Evolutionary conservation across 805 yeast species (phyloP), one percentile per base, ranked within the genome.

Genomic region (Teunomyces lycoperdinae): DNA sequence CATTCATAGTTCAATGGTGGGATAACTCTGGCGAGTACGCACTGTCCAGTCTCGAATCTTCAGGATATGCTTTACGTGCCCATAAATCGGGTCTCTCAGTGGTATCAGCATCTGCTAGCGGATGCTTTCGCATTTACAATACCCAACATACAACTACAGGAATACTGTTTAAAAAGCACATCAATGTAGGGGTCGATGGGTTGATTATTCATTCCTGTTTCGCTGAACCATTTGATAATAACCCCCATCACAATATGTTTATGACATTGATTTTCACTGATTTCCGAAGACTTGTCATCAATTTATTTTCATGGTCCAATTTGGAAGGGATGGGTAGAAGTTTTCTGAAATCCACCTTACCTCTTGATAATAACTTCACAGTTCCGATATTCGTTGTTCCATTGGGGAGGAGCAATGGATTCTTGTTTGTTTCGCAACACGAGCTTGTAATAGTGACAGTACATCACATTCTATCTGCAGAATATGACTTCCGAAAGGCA

Each of bases 1-100:
- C 81, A 1, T 73, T 69, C 50, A 71, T 73, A 8, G 78, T 77
- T 0, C 81, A 77, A 51, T 76, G 80, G 80, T 77, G 81, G 81
- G 68, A 51, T 47, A 51, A 58, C 30, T 57, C 58, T 35, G 51
- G 45, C 26, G 28, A 48, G 5, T 32, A 30, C 40, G 32, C 41
- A 17, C 32, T 46, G 16, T 61, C 58, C 24, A 48, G 57, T 40
- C 53, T 47, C 26, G 56, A 50, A 29, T 53, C 55, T 6, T 51
- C 71, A 2, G 74, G 75, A 2, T 52, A 50, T 28, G 55, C 61
- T 3, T 51, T 76, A 14, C 34, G 57, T 0, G 57, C 76, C 0
- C 79, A 77, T 47, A 42, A 60, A 0, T 59, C 72, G 0, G 79
- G 81, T 0, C 50, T 60, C 7, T 64, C 75, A 0, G 67, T 67